phyloP scores from a whole-genome alignment of 345 rosid genomes.

The Lepidium aucheri region DNA sequence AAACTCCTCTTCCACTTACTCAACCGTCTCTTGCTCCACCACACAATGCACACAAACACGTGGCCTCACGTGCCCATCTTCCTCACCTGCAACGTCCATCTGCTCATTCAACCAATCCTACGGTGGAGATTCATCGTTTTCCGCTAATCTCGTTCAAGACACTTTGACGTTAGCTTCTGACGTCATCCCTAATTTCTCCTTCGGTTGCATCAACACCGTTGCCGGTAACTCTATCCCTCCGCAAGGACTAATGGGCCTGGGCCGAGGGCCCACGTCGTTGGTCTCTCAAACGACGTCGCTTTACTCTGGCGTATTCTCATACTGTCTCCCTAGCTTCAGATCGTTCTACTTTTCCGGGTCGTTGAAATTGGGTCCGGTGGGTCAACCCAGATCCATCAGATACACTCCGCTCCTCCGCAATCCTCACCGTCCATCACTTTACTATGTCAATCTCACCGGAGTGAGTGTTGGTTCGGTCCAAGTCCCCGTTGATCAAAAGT shows the following conservation, averaged over 20 bases:
- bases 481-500: slow-evolving; percentile 39
- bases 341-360: slow-evolving; percentile 82
- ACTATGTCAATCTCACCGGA: slow-evolving; percentile 78
- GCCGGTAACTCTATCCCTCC: slow-evolving; percentile 67
- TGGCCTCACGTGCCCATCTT: slow-evolving; percentile 61
- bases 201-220: slow-evolving; percentile 53
- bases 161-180: slow-evolving; percentile 44
- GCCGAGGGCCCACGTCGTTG: slow-evolving; percentile 72
- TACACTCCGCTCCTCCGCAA: slow-evolving; percentile 60
- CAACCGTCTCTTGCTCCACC: slow-evolving; percentile 54
- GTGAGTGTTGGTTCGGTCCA: slow-evolving; percentile 54
- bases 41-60: slow-evolving; percentile 58
- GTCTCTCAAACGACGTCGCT: slow-evolving; percentile 53
- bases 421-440: slow-evolving; percentile 77
- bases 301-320: slow-evolving; percentile 71
- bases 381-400: slow-evolving; percentile 58
- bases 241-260: slow-evolving; percentile 77
- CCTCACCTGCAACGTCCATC: slow-evolving; percentile 17
- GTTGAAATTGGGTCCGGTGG: slow-evolving; percentile 55
- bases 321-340: slow-evolving; percentile 79
- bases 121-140: slow-evolving; percentile 72
- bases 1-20: slow-evolving; percentile 45
- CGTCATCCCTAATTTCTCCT: slow-evolving; percentile 39
- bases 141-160: slow-evolving; percentile 59
- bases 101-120: slow-evolving; percentile 81